Base-by-base conservation (phyloP, 768 basidiomycete species). In the Gymnopilus dilepis region DNA sequence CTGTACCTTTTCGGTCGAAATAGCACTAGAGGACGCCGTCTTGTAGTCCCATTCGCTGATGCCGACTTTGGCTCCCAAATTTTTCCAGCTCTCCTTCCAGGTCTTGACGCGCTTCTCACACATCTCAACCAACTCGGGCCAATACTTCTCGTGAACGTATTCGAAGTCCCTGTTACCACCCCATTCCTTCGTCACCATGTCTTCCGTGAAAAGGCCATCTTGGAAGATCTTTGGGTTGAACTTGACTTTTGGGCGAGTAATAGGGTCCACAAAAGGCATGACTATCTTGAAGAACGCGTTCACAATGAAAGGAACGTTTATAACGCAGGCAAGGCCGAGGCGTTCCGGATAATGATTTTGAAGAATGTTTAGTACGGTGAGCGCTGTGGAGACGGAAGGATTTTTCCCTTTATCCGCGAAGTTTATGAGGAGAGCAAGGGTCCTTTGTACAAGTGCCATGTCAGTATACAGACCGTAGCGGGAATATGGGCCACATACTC, bases 261-360 rank as follows among this genome's bases (percentile, higher is more conserved):
- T 72, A 2, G 94, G 92, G 74, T 96, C 94, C 54, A 95, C 84
- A 70, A 95, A 89, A 1, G 93, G 91, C 65, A 78, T 84, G 68
- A 94, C 87, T 65, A 93, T 73, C 65, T 89, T 92, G 80, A 86
- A 89, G 75, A 94, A 94, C 0, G 85, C 80, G 58, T 84, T 85
- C 53, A 94, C 70, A 52, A 92, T 71, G 78, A 86, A 94, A 3
- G 94, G 94, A n/a, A 95, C 82, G 67, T 95, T 91, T 60, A 89
- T 80, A 68, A 94, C 85, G 42, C 93, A 74, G 0, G 92, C 84
- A 12, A 79, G 70, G 24, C 92, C 93, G 33, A 97, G 86, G 3
- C 95, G 86, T 72, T 97, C 95, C 0, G 93, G 93, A 67, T 94
- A 95, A 70, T 95, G 92, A 22, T 86, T 83, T 68, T 94, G 92